Evolutionary conservation across 768 basidiomycete genomes (phyloP).

Genomic region (Hemileccinum rubropunctum): DNA sequence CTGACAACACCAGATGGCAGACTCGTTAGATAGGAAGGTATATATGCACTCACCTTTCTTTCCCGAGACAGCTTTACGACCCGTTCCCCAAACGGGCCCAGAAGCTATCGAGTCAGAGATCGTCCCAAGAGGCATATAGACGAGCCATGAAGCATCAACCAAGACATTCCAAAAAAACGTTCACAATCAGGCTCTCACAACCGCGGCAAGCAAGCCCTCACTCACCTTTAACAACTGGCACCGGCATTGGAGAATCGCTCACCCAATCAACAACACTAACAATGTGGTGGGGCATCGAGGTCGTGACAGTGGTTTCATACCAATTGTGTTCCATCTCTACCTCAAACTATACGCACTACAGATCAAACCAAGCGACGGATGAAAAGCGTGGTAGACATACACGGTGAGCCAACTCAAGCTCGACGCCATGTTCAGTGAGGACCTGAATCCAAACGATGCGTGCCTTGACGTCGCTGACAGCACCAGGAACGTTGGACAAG

Average conservation of each 20-base stretch:
- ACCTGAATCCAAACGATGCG: conserved; percentile 80
- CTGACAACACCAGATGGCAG: not conserved
- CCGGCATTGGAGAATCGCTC: conserved; percentile 63
- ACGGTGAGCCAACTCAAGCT: conserved; percentile 66
- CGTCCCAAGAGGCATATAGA: conserved; percentile 7
- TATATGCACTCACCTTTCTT: conserved; percentile 1
- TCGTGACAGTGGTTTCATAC: conserved; percentile 89
- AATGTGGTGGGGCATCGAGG: conserved; percentile 66
- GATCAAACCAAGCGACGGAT: not conserved
- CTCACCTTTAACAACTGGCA: conserved; percentile 16
- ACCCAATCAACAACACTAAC: conserved; percentile 95
- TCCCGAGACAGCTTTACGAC: conserved; percentile 4
- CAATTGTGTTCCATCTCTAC: conserved; percentile 94
- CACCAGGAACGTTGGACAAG: conserved; percentile 54
- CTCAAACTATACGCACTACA: conserved; percentile 55
- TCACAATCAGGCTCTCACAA: too few relatives aligned
- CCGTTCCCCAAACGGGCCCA: not conserved
- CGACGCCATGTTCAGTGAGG: conserved; percentile 58
- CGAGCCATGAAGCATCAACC: too few relatives aligned
- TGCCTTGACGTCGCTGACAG: conserved; percentile 79
- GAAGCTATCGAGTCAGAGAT: conserved; percentile 8
- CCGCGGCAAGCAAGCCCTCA: not conserved
- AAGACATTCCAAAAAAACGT: too few relatives aligned
- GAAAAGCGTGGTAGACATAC: conserved; percentile 10
- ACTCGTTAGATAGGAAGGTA: too few relatives aligned